Percentiles rank a stretch among this genome's conserved stretches.
These are phyloP conservation scores for Trametes pubescens DNA, from an alignment of 1,284 basidiomycete genomes.

Conservation along the genomic window DNA sequence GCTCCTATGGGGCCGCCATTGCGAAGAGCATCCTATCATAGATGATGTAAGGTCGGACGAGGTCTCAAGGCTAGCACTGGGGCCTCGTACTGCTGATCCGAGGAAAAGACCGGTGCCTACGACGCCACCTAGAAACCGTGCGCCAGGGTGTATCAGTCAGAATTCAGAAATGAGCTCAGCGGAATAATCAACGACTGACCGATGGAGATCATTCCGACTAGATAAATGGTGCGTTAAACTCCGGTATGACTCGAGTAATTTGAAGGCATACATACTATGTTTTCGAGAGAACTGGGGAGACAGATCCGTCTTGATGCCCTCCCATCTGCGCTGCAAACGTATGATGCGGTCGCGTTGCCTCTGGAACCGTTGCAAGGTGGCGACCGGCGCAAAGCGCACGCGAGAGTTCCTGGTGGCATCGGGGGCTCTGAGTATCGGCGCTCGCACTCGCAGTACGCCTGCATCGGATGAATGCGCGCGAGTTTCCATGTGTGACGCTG, in stretches of 20 bases:
- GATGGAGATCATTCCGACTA: slow-evolving; percentile 45
- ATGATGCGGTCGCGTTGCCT: slow-evolving; percentile 36
- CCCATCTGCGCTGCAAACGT: slow-evolving; percentile 40
- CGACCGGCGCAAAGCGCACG: slow-evolving; percentile 15
- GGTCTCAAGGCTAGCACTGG: neutral
- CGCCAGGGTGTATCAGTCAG: slow-evolving; percentile 22
- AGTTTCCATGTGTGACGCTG: too few relatives aligned
- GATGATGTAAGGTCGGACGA: neutral
- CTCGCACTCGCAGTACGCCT: too few relatives aligned
- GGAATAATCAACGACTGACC: slow-evolving; percentile 24
- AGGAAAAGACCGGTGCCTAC: slow-evolving; percentile 60
- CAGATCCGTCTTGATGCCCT: slow-evolving; percentile 41
- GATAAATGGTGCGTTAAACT: neutral
- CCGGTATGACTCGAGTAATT: too few relatives aligned
- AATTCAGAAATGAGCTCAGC: neutral
- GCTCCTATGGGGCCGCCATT: slow-evolving; percentile 70
- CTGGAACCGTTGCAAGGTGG: slow-evolving; percentile 20
- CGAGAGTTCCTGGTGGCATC: too few relatives aligned
- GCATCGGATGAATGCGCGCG: too few relatives aligned
- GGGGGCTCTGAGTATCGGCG: too few relatives aligned
- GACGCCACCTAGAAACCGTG: slow-evolving; percentile 46
- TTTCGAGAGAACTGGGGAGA: slow-evolving; percentile 41
- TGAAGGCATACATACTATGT: slow-evolving; percentile 35
- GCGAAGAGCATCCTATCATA: slow-evolving; percentile 62
- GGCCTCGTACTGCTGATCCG: slow-evolving; percentile 39